These are phyloP conservation scores for Stenocarpella maydis DNA, from an alignment of 2,329 filamentous ascomycete species.

Conservation along the genomic window DNA sequence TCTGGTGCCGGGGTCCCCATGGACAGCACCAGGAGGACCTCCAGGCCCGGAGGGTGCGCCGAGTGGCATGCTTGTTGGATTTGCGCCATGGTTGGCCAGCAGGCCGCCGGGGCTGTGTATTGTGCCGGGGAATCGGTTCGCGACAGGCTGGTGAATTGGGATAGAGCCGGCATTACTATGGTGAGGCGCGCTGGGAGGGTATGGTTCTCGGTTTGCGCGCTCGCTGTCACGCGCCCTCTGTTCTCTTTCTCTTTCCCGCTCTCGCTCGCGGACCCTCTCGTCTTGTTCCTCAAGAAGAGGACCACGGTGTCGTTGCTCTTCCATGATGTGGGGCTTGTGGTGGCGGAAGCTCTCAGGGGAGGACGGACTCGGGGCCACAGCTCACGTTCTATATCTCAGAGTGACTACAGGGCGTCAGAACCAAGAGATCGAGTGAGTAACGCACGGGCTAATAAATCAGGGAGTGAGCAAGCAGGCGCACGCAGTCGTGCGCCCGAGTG, in stretches of 20 bases:
- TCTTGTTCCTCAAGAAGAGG: slow-evolving; percentile 54
- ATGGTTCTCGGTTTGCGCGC: slow-evolving; percentile 63
- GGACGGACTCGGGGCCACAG: slow-evolving; percentile 25
- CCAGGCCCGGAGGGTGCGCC: slow-evolving; percentile 61
- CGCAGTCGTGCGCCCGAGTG: slow-evolving; percentile 3
- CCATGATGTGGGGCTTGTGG: slow-evolving; percentile 57
- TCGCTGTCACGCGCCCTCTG: slow-evolving; percentile 63
- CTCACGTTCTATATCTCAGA: slow-evolving; percentile 28
- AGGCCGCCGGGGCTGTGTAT: slow-evolving; percentile 94
- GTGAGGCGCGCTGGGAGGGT: slow-evolving; percentile 73
- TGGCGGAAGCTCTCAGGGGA: slow-evolving; percentile 52
- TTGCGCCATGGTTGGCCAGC: slow-evolving; percentile 75
- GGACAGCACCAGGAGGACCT: slow-evolving; percentile 63
- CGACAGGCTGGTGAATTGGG: slow-evolving; percentile 93
- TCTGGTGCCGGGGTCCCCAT: slow-evolving; percentile 59
- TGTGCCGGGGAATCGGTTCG: slow-evolving; percentile 78
- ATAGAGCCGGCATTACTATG: slow-evolving; percentile 90
- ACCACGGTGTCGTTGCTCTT: slow-evolving; percentile 56
- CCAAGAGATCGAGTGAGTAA: not conserved
- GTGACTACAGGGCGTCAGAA: slow-evolving; percentile 30
- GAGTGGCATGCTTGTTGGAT: slow-evolving; percentile 60
- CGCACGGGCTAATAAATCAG: not conserved
- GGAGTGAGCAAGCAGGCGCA: not conserved
- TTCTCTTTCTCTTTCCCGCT: slow-evolving; percentile 70
- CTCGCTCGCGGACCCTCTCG: slow-evolving; percentile 59